A percentile compares a stretch with the other conserved stretches of the same genome.
These are phyloP conservation scores for Yarrowia sp. DNA, from an alignment of 805 yeast species.

Conservation along the genomic window DNA sequence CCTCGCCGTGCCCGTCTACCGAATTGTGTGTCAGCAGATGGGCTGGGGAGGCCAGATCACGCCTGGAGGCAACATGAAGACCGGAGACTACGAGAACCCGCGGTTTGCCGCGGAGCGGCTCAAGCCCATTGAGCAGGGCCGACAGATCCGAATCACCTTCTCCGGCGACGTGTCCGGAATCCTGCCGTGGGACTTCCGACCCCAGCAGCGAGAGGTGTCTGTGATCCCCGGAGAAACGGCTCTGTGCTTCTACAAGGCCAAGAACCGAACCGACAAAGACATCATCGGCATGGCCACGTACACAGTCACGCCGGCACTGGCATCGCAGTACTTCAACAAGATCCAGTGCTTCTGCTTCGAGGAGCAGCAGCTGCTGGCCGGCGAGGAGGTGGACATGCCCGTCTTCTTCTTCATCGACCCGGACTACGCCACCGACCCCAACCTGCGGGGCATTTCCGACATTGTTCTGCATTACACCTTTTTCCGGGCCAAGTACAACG, in stretches of 20 bases:
- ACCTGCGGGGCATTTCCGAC: conserved; percentile 89
- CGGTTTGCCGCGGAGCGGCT: conserved; percentile 86
- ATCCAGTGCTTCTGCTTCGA: conserved; percentile 98
- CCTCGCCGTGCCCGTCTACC: conserved; percentile 90
- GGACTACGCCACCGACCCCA: conserved; percentile 90
- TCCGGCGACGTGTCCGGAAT: conserved; percentile 91
- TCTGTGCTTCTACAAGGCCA: conserved; percentile 91
- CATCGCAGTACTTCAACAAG: conserved; percentile 94
- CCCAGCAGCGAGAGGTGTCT: conserved; percentile 91
- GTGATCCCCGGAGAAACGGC: conserved; percentile 98
- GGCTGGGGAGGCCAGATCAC: conserved; percentile 98
- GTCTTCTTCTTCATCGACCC: conserved; percentile 97
- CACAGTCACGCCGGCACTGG: conserved; percentile 94
- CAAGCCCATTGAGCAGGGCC: conserved; percentile 84
- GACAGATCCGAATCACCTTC: conserved; percentile 81
- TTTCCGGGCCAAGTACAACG: conserved; percentile 57
- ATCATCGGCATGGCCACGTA: conserved; percentile 99
- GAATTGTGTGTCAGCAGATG: conserved; percentile 90
- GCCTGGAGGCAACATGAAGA: conserved; percentile 29
- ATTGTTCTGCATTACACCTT: conserved; percentile 91
- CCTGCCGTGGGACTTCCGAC: conserved; percentile 93
- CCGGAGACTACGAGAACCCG: conserved; percentile 57
- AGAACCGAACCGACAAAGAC: conserved; percentile 82
- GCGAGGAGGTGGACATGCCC: conserved; percentile 99
- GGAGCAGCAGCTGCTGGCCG: conserved; percentile 91